Conservation (phyloP, 129 eudicot genomes). For the Pseudognaphalium luteoalbum region DNA sequence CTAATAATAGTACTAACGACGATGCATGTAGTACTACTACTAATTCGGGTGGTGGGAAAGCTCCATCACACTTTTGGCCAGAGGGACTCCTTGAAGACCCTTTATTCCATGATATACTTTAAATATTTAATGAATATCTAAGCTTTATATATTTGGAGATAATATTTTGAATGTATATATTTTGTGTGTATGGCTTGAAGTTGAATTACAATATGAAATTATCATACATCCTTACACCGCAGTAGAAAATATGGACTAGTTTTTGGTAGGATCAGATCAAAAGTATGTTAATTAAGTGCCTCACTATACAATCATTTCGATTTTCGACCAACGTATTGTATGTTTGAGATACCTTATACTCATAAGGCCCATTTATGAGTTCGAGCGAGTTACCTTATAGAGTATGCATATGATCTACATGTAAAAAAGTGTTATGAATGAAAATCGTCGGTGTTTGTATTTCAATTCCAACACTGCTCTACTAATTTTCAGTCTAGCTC, state of each 20-base stretch:
- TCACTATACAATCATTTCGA: not conserved
- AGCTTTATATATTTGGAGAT: slow-evolving; percentile 3
- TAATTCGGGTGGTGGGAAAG: slow-evolving; percentile 46
- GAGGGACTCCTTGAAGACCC: slow-evolving; percentile 72
- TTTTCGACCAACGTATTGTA: not conserved
- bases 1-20: slow-evolving; percentile 32
- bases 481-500: too few relatives aligned
- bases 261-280: not conserved
- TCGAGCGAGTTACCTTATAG: too few relatives aligned
- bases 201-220: not conserved
- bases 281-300: slow-evolving; percentile 5
- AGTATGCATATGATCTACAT: too few relatives aligned
- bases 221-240: not conserved
- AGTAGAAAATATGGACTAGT: slow-evolving; percentile 5
- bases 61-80: slow-evolving; percentile 61
- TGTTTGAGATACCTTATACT: too few relatives aligned
- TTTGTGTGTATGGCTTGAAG: slow-evolving; percentile 29
- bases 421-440: too few relatives aligned
- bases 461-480: too few relatives aligned
- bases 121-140: slow-evolving; percentile 12
- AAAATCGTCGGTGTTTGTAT: too few relatives aligned
- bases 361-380: too few relatives aligned
- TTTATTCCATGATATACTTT: slow-evolving; percentile 58
- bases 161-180: slow-evolving; percentile 12
- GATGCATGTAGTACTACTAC: slow-evolving; percentile 55